These are phyloP conservation scores for Symbiodinium pilosum DNA, from an alignment of 73 alveolate species.

Conservation along the genomic window DNA sequence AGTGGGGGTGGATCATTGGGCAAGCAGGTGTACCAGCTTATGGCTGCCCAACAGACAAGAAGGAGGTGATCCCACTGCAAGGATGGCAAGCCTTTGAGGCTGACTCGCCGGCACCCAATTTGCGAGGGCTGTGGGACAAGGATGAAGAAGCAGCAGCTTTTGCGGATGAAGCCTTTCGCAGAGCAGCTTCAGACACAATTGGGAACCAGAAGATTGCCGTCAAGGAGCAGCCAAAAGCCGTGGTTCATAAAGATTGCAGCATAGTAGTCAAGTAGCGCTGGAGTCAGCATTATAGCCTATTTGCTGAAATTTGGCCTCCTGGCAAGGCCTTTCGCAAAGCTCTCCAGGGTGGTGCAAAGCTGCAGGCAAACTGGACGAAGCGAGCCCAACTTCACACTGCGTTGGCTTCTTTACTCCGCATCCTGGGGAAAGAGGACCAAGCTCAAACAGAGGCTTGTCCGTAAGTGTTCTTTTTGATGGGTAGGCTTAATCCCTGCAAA, in stretches of 20 bases:
- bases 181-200: not conserved
- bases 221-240: not conserved
- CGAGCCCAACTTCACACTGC: not conserved
- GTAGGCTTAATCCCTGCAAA: too few relatives aligned
- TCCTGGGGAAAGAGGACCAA: not conserved
- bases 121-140: not conserved
- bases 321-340: not conserved
- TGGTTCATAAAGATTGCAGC: too few relatives aligned
- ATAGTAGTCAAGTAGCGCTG: too few relatives aligned
- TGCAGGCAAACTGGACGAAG: not conserved
- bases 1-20: slow-evolving; percentile 7
- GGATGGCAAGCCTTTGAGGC: not conserved
- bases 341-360: not conserved
- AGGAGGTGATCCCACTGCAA: not conserved
- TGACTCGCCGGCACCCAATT: not conserved
- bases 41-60: not conserved
- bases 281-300: too few relatives aligned
- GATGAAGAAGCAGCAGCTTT: not conserved
- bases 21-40: not conserved
- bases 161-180: not conserved
- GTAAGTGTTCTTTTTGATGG: too few relatives aligned
- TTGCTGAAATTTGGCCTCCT: not conserved
- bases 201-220: not conserved
- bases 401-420: not conserved
- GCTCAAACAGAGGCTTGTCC: not conserved